Conservation (phyloP, 106 monocot genomes). For the Acorus calamus region DNA sequence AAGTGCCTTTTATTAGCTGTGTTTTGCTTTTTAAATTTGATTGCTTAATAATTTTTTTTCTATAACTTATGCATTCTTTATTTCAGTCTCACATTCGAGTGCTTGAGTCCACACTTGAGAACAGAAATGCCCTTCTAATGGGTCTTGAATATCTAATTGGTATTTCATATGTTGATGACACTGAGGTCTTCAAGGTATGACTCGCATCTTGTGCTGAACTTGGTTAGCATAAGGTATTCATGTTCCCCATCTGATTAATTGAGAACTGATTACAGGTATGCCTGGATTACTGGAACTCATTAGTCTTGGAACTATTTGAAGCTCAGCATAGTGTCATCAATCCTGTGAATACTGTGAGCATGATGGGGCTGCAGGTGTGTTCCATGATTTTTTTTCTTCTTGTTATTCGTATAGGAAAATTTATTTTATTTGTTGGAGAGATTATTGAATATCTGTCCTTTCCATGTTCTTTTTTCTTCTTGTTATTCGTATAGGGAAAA, state of each 20-base stretch:
- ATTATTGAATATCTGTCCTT: no score
- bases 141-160: slow-evolving; percentile 96
- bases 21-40: neutral
- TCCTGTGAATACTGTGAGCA: slow-evolving; percentile 57
- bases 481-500: no score
- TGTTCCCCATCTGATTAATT: neutral
- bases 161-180: slow-evolving; percentile 99
- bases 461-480: no score
- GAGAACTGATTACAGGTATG: slow-evolving; percentile 51
- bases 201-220: neutral
- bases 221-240: no score
- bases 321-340: slow-evolving; percentile 34
- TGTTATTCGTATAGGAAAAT: no score
- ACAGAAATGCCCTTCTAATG: slow-evolving; percentile 47
- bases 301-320: slow-evolving; percentile 88
- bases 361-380: slow-evolving; percentile 86
- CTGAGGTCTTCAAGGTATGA: slow-evolving; percentile 95
- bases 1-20: no score
- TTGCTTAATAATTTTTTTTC: neutral
- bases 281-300: slow-evolving; percentile 95
- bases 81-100: slow-evolving; percentile 77
- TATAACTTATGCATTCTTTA: neutral
- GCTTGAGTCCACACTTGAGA: slow-evolving; percentile 68
- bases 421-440: no score
- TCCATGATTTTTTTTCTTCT: neutral